phyloP scores from a whole-genome alignment of 2,329 filamentous ascomycete genomes.

The Tolypocladium pustulatum region DNA sequence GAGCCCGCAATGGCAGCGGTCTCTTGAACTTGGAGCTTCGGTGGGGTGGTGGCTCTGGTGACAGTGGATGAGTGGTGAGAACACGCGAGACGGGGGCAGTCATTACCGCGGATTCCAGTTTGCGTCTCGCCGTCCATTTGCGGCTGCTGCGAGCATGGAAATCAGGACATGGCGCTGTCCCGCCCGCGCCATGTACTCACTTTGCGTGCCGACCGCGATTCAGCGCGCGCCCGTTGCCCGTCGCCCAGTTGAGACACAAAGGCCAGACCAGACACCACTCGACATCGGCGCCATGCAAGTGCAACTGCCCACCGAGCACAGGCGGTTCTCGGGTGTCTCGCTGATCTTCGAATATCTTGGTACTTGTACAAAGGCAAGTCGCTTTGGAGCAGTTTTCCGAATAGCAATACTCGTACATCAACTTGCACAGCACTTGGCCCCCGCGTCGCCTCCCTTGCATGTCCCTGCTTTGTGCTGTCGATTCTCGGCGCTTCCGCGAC shows the following conservation, averaged over 20 bases:
- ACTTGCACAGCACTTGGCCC: background rate
- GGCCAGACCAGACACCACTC: background rate
- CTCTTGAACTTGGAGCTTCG: background rate
- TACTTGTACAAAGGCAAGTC: background rate
- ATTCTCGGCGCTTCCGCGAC: background rate
- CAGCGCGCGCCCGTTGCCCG: background rate
- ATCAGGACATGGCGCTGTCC: background rate
- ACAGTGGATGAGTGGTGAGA: background rate
- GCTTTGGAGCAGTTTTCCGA: background rate
- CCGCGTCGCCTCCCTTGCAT: background rate
- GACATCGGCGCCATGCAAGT: background rate
- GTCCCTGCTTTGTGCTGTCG: background rate
- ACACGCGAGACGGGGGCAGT: background rate
- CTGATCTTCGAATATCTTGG: background rate
- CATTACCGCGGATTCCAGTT: background rate
- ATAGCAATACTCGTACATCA: background rate
- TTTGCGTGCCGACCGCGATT: background rate
- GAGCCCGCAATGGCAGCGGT: background rate
- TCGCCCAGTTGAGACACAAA: background rate
- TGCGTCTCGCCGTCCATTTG: background rate
- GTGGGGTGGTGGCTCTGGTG: background rate
- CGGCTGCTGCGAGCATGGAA: background rate
- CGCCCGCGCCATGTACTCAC: background rate
- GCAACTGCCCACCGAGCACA: background rate
- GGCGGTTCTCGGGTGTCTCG: background rate